phyloP scores from a whole-genome alignment of 2,329 filamentous ascomycete genomes.

The Onygenales sp. region DNA sequence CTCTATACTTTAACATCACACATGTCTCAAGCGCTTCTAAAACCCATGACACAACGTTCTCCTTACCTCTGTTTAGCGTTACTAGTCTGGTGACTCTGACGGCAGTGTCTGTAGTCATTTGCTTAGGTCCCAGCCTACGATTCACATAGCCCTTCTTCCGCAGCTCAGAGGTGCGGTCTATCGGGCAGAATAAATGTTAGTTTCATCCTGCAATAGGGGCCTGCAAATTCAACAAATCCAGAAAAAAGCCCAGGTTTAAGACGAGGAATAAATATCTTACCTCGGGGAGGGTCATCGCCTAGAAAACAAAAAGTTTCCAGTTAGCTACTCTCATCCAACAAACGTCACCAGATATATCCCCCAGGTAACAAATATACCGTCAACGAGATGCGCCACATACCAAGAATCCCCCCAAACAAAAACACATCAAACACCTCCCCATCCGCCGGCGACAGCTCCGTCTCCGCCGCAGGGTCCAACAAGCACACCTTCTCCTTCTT shows the following conservation, averaged over 20 bases:
- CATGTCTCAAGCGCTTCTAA: background rate
- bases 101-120: conserved; percentile 98
- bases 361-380: background rate
- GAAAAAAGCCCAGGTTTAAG: conserved; percentile 8
- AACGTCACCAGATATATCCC: background rate
- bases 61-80: conserved; percentile 68
- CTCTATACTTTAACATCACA: background rate
- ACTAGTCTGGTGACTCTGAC: conserved; percentile 88
- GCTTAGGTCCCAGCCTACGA: conserved; percentile 76
- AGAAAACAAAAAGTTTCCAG: background rate
- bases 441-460: conserved; percentile 77
- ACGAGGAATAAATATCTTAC: conserved; percentile 42
- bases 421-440: conserved; percentile 79
- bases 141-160: conserved; percentile 87
- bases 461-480: conserved; percentile 72
- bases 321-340: background rate
- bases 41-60: background rate
- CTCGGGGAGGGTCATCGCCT: conserved; percentile 91
- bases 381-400: conserved; percentile 39
- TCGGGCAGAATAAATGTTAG: conserved; percentile 1
- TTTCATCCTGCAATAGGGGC: background rate
- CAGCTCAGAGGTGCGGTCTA: conserved; percentile 91
- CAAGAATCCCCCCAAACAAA: conserved; percentile 90
- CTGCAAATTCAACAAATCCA: conserved; percentile 6
- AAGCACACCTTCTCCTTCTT: conserved; percentile 74